Percentiles rank a stretch among this genome's conserved stretches.
phyloP scores from a whole-genome alignment of 2,329 filamentous ascomycete genomes.

The Pestalotiopsis sp. region DNA sequence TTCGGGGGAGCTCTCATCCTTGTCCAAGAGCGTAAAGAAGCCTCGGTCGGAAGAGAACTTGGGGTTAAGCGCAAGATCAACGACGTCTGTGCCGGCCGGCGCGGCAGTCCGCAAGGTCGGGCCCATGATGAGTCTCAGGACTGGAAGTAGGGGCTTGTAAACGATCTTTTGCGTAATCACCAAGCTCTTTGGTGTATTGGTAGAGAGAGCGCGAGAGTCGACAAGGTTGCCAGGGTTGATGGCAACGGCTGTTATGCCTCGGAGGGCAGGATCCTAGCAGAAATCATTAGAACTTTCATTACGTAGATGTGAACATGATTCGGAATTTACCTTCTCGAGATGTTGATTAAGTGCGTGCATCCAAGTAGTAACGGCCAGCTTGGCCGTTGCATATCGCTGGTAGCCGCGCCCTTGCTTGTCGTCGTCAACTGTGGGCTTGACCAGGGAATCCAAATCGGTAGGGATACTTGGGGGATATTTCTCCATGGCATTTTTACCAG shows the following conservation, averaged over 20 bases:
- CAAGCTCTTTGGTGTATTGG: slow-evolving; percentile 30
- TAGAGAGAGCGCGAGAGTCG: slow-evolving; percentile 36
- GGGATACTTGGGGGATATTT: background rate
- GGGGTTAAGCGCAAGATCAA: background rate
- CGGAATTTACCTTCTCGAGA: slow-evolving; percentile 5
- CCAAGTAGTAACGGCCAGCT: slow-evolving; percentile 9
- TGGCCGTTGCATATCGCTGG: background rate
- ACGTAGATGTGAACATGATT: too few species aligned
- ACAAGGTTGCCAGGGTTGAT: slow-evolving; percentile 31
- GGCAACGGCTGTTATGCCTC: slow-evolving; percentile 27
- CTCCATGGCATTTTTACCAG: slow-evolving; percentile 1
- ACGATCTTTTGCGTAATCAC: slow-evolving; percentile 26
- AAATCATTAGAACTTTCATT: too few species aligned
- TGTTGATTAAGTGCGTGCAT: slow-evolving; percentile 11
- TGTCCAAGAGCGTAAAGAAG: background rate
- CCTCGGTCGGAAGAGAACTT: background rate
- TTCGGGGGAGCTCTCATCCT: background rate
- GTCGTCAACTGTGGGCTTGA: background rate
- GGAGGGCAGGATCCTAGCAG: slow-evolving; percentile 21
- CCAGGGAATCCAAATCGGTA: background rate
- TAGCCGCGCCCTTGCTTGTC: slow-evolving; percentile 3
- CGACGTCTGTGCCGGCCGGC: background rate
- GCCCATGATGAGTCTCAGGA: background rate
- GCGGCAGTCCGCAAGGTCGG: background rate
- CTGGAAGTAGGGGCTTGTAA: slow-evolving; percentile 14